Base-by-base conservation (phyloP, 73 alveolate species). In the Paramecium biaurelia region DNA sequence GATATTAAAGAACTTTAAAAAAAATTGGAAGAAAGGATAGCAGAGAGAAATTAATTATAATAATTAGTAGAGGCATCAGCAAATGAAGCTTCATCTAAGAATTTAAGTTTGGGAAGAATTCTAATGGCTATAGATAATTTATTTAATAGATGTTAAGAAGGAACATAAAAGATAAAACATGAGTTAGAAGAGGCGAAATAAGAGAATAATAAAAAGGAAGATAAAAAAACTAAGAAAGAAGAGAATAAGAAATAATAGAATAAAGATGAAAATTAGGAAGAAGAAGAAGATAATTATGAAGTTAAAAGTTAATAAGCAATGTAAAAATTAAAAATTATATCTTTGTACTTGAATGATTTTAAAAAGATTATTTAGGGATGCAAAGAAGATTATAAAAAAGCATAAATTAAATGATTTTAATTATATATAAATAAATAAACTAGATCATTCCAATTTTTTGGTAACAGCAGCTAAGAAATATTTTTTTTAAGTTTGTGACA, bases 1-100 rank as follows among this genome's bases (percentile, higher is more conserved):
- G 97, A 96, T 56, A 96, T 96, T 45, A 93, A 96, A 37, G 93
- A 93, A n/a, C 70, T 94, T 43, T 89, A 93, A 76, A 82, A 89
- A 18, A 90, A 74, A 35, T 79, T 92, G n/a, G 97, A 93, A 53
- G 94, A 89, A 70, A 89, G 43, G 35, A 89, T 49, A 26, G 47
- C 57, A 20, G 94, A 89, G 57, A 89, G 74, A 70, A 89, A 70
- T 41, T 47, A 89, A 70, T 88, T 89, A 32, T 24, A 89, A 70
- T 32, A 67, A 28, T 34, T 70, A 8, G 94, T 89, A 12, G 94
- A 89, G 76, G 90, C 79, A 35, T 89, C 94, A 43, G 57, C 74
- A 30, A 89, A 89, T 45, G 87, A 89, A 70, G 85, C 94, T 10
- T 70, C 84, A n/a, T 58, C 85, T 20, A 89, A 89, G 28, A 89